A percentile compares a stretch with the other conserved stretches of the same genome.
Conservation (phyloP, 108 stramenopile species). For the Nannochloropsis salina region DNA sequence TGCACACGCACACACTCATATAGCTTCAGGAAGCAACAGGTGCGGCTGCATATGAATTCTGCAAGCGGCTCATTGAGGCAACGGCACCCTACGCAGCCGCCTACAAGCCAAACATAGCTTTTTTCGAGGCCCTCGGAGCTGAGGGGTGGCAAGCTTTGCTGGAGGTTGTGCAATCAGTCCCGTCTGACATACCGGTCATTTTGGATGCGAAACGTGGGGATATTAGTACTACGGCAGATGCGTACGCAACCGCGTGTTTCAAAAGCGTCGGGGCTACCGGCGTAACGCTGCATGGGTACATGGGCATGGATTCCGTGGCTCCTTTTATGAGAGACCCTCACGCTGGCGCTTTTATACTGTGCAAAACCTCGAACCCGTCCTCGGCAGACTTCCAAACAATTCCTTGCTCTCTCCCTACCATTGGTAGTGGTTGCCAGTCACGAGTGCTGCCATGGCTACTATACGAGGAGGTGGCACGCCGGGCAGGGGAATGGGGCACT, state of each 20-base stretch:
- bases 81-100: constrained; percentile 64
- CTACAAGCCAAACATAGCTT: constrained; percentile 98
- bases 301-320: constrained; percentile 91
- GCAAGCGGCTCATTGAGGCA: constrained; percentile 80
- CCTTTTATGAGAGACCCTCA: constrained; percentile 77
- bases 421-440: background rate
- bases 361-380: constrained; percentile 97
- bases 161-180: constrained; percentile 45
- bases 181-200: constrained; percentile 68
- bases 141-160: constrained; percentile 14
- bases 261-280: constrained; percentile 66
- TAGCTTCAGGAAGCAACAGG: constrained; percentile 46
- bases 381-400: constrained; percentile 80
- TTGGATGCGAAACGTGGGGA: constrained; percentile 95
- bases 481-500: constrained; percentile 52
- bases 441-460: constrained; percentile 48
- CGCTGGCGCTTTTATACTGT: constrained; percentile 88
- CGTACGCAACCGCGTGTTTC: constrained; percentile 82
- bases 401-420: background rate
- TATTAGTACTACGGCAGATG: constrained; percentile 85
- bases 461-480: constrained; percentile 75
- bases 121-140: constrained; percentile 87
- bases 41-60: constrained; percentile 72
- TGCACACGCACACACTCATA: background rate
- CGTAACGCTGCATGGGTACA: constrained; percentile 86